Conservation (phyloP, 805 yeast species). For the Helenozyma baotianmanensis region DNA sequence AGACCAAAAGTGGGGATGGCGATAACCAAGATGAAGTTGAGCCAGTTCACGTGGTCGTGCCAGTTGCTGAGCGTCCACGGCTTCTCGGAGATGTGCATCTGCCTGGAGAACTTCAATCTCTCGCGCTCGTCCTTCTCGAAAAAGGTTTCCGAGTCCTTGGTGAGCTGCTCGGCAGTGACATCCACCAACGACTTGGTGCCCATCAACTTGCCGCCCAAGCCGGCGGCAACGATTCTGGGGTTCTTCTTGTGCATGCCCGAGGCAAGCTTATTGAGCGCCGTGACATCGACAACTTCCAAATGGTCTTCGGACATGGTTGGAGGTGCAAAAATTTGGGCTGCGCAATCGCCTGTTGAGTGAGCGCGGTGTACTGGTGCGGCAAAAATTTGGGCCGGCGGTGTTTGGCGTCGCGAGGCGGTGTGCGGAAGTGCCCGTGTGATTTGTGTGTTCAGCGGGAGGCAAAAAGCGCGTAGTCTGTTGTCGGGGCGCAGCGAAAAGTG, state of each 20-base stretch:
- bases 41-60: slow-evolving; percentile 75
- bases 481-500: too few relatives aligned
- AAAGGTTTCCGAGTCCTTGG: slow-evolving; percentile 42
- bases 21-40: slow-evolving; percentile 62
- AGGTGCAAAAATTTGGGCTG: too few relatives aligned
- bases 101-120: slow-evolving; percentile 34
- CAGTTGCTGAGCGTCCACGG: slow-evolving; percentile 75
- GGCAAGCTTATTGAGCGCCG: slow-evolving; percentile 71
- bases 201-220: slow-evolving; percentile 71
- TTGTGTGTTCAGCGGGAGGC: too few relatives aligned
- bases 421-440: too few relatives aligned
- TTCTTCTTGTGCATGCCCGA: slow-evolving; percentile 72
- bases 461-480: too few relatives aligned
- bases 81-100: slow-evolving; percentile 65
- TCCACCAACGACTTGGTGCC: slow-evolving; percentile 71
- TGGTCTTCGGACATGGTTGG: slow-evolving; percentile 12
- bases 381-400: too few relatives aligned
- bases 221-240: slow-evolving; percentile 74
- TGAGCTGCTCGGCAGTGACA: slow-evolving; percentile 61
- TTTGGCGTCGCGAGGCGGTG: too few relatives aligned
- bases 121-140: slow-evolving; percentile 37
- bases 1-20: slow-evolving; percentile 57
- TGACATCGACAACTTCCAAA: slow-evolving; percentile 49
- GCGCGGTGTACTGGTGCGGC: too few relatives aligned
- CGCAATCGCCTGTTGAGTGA: too few relatives aligned